phyloP scores from a whole-genome alignment of 2,329 filamentous ascomycete species.

The Aspergillus caelatus region DNA sequence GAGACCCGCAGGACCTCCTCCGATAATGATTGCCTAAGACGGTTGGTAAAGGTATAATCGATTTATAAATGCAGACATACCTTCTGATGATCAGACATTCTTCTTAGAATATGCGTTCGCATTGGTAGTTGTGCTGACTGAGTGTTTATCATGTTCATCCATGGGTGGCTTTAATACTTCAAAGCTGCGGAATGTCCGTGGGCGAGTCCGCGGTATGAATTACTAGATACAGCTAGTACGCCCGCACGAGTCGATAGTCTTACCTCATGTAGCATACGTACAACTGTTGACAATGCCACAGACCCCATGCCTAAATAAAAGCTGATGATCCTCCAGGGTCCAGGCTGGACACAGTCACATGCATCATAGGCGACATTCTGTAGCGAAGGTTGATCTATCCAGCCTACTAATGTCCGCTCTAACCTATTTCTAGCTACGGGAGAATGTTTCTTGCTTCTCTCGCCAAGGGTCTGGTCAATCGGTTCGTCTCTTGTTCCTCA shows the following conservation, averaged over 20 bases:
- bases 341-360: neutral
- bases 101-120: neutral
- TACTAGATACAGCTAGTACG: neutral
- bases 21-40: slow-evolving; percentile 24
- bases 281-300: neutral
- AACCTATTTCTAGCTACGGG: neutral
- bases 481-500: too few species aligned
- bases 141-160: neutral
- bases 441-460: too few species aligned
- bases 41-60: neutral
- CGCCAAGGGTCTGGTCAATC: too few species aligned
- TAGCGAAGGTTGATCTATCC: neutral
- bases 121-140: neutral
- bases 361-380: neutral
- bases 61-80: neutral
- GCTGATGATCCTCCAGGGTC: neutral
- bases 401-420: neutral
- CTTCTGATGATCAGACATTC: neutral
- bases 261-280: neutral
- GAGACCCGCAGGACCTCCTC: slow-evolving; percentile 25
- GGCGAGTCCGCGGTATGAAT: neutral
- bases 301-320: neutral
- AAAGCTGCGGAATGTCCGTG: neutral
- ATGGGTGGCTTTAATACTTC: neutral
- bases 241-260: neutral